phyloP scores from a whole-genome alignment of 2,329 filamentous ascomycete species.

The Fusarium multiceps region DNA sequence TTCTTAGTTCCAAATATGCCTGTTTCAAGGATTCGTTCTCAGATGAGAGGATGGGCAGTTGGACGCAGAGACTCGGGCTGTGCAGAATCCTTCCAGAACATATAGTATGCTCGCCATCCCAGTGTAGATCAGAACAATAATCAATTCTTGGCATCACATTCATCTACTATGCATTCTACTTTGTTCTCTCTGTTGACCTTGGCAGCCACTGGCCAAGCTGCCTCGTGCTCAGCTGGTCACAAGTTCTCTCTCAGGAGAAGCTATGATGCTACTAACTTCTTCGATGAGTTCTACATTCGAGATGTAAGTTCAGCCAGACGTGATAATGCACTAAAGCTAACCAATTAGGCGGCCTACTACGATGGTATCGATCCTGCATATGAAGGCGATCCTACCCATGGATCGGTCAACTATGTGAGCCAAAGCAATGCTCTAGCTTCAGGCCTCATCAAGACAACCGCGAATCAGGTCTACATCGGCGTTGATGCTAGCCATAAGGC shows the following conservation, averaged over 20 bases:
- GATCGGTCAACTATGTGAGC: constrained; percentile 69
- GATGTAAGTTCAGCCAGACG: background rate
- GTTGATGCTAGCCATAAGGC: constrained; percentile 14
- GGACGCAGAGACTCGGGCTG: background rate
- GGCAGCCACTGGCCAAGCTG: background rate
- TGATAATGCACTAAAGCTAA: background rate
- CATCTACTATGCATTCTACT: background rate
- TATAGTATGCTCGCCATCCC: constrained; percentile 8
- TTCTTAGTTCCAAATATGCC: background rate
- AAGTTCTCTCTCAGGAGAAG: constrained; percentile 23
- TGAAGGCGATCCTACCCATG: constrained; percentile 68
- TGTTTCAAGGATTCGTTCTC: background rate
- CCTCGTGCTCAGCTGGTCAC: background rate
- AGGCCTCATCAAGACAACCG: constrained; percentile 43
- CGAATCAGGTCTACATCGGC: constrained; percentile 4
- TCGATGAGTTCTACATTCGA: constrained; percentile 56
- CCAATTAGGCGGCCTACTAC: constrained; percentile 9
- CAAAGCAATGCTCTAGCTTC: constrained; percentile 47
- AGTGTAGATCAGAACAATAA: background rate
- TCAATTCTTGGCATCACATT: background rate
- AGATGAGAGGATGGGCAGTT: background rate
- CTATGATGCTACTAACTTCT: constrained; percentile 54
- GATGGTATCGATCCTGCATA: constrained; percentile 33
- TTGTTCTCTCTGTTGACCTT: background rate
- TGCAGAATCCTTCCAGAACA: constrained; percentile 2